phyloP scores from a whole-genome alignment of 1,284 basidiomycete genomes.

The Peniophora sp. region DNA sequence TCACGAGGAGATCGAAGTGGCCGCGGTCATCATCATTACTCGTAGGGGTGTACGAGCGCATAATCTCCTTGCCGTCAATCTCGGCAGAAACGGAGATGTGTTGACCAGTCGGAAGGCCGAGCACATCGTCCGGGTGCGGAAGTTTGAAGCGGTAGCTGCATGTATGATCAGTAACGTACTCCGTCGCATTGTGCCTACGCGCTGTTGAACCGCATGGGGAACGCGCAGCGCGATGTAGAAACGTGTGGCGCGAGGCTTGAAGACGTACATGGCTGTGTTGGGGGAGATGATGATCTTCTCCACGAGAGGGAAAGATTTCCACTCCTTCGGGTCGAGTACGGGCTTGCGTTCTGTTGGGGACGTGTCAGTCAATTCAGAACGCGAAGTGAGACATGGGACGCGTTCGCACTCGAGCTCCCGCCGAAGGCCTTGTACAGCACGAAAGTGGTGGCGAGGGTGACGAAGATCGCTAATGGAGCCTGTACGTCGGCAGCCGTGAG shows the following conservation, averaged over 20 bases:
- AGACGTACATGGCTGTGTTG: constrained; percentile 84
- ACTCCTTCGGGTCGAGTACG: constrained; percentile 67
- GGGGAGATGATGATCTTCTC: constrained; percentile 86
- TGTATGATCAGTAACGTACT: constrained; percentile 4
- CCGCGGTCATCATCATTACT: constrained; percentile 89
- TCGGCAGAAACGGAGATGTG: constrained; percentile 91
- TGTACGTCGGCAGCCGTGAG: no score
- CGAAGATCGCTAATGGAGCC: constrained; percentile 23
- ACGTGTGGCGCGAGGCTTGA: constrained; percentile 2
- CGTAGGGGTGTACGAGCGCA: constrained; percentile 92
- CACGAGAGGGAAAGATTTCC: constrained; percentile 77
- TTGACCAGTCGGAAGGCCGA: constrained; percentile 94
- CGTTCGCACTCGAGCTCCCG: not conserved
- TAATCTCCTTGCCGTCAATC: constrained; percentile 85
- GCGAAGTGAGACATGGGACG: not conserved
- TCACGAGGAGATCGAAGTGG: constrained; percentile 94
- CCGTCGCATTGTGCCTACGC: no score
- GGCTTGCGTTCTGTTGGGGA: constrained; percentile 43
- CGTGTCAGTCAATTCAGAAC: not conserved
- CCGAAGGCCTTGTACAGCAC: not conserved
- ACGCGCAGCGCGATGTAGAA: not conserved
- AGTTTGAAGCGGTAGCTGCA: constrained; percentile 87
- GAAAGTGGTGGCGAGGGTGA: constrained; percentile 24
- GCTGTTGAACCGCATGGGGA: not conserved
- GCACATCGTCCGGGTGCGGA: constrained; percentile 62